These are phyloP conservation scores for Takashimella koratensis DNA, from an alignment of 1,284 basidiomycete species.

Conservation along the genomic window DNA sequence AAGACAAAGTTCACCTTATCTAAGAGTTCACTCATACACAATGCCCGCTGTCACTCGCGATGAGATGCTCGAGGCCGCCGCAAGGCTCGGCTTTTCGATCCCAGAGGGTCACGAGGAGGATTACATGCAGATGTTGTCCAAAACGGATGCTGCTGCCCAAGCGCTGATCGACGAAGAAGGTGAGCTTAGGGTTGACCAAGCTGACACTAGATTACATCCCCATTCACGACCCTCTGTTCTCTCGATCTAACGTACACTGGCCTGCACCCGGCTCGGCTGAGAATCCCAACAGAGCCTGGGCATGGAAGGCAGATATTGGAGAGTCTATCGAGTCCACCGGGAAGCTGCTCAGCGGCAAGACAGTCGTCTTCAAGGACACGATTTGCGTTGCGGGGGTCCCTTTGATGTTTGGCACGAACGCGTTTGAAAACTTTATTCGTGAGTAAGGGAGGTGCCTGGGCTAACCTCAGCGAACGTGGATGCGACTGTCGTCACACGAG, in stretches of 20 bases:
- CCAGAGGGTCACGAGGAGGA: slow-evolving; percentile 18
- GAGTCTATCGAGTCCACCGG: too few relatives aligned
- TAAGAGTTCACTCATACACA: too few relatives aligned
- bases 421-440: neutral
- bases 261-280: too few relatives aligned
- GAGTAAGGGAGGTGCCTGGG: too few relatives aligned
- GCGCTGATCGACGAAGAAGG: slow-evolving; percentile 10
- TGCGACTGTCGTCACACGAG: slow-evolving; percentile 49
- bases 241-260: slow-evolving; percentile 23
- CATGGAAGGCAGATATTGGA: slow-evolving; percentile 21
- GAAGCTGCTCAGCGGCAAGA: too few relatives aligned
- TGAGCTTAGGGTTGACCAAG: neutral
- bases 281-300: slow-evolving; percentile 24
- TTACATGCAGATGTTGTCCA: slow-evolving; percentile 16
- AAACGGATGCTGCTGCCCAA: slow-evolving; percentile 16
- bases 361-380: slow-evolving; percentile 26
- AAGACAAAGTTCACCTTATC: too few relatives aligned
- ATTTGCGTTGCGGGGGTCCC: slow-evolving; percentile 19
- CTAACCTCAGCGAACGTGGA: too few relatives aligned
- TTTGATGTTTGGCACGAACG: slow-evolving; percentile 15
- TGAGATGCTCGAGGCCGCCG: slow-evolving; percentile 10
- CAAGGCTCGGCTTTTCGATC: slow-evolving; percentile 13
- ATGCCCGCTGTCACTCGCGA: too few relatives aligned
- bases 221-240: slow-evolving; percentile 14
- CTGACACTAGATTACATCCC: slow-evolving; percentile 25